These are phyloP conservation scores for Symmetrospora coprosmae DNA, from an alignment of 768 basidiomycete species.

Conservation along the genomic window DNA sequence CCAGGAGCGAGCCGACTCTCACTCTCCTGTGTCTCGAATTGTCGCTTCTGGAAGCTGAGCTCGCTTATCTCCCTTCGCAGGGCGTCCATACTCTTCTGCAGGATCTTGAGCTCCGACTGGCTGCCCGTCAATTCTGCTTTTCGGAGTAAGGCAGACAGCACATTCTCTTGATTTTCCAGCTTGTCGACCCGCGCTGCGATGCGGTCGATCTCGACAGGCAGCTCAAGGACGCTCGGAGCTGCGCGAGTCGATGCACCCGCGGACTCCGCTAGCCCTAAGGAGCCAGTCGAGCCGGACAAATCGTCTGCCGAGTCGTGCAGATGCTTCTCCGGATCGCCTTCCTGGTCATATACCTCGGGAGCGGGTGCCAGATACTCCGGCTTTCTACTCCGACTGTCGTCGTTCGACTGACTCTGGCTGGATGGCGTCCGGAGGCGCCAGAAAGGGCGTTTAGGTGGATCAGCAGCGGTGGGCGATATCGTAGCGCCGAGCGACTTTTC, in stretches of 20 bases:
- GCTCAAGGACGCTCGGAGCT: conserved; percentile 74
- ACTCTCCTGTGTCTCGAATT: conserved; percentile 87
- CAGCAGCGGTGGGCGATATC: no score
- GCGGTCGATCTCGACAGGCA: conserved; percentile 70
- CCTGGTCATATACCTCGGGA: conserved; percentile 37
- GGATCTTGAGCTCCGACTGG: conserved; percentile 64
- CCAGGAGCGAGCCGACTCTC: conserved; percentile 73
- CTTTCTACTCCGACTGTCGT: no score
- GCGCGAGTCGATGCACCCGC: conserved; percentile 62
- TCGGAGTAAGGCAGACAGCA: conserved; percentile 74
- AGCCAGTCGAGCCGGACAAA: conserved; percentile 38
- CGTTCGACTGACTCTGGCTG: no score
- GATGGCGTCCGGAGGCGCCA: no score
- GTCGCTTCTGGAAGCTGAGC: conserved; percentile 71
- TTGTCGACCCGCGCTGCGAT: conserved; percentile 61
- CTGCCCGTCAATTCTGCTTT: conserved; percentile 91
- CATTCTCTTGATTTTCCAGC: conserved; percentile 62
- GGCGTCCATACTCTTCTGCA: conserved; percentile 65
- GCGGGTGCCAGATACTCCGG: no score
- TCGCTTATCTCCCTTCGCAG: conserved; percentile 71
- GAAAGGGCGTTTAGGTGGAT: no score
- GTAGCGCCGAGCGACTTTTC: no score
- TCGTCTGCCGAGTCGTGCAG: conserved; percentile 36
- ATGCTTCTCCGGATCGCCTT: conserved; percentile 39
- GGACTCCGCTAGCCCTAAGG: no score